Evolutionary conservation across 2,329 filamentous ascomycete genomes (phyloP), one percentile per base, ranked within the genome.

Genomic region (Dichotomopilus funicola): DNA sequence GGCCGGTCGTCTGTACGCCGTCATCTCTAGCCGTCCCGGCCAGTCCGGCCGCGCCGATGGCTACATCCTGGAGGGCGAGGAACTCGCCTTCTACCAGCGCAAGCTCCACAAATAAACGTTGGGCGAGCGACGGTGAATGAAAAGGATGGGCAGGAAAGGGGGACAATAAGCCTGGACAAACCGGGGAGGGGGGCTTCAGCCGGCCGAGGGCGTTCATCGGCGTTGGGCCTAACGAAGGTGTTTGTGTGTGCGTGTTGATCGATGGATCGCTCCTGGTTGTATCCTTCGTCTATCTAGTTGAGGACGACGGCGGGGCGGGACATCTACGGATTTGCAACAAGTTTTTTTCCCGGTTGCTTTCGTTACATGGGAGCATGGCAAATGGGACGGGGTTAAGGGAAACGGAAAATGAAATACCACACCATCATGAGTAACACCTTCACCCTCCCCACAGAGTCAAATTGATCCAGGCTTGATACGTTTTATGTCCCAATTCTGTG

Each of bases 81-180:
- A 99, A 86, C 85, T 99, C 72, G 91, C 91, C 77, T 99, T 99
- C 89, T 99, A 99, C 90, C 91, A 96, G 87, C 89, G 89, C 81
- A 91, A 91, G 80, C 90, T 97, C 86, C 89, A 94, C 86, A 97
- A 96, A 85, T 97, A 96, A 61, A 57, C 53, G 59, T 35, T 55
- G 56, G 37, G 58, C 38, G 41, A 3, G 10, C 27, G 19, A 34
- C 38, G 49, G 13, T n/a, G 11, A 42, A n/a, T n/a, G 3, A 27
- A 27, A 27, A 38, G 37, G 27, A 33, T 56, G 49, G 35, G 41
- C 10, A 51, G 48, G 44, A 56, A 53, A 56, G 54, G 53, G 61
- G 58, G 55, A 55, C 52, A 53, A 54, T 49, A 49, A 52, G 55
- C 54, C 58, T 58, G 57, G 57, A 47, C 59, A 56, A 27, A 27